Percentiles rank a stretch among this genome's conserved stretches.
Evolutionary conservation across 495 filamentous ascomycete species (phyloP).

Genomic region (Pyrenopolyporus hunteri): DNA sequence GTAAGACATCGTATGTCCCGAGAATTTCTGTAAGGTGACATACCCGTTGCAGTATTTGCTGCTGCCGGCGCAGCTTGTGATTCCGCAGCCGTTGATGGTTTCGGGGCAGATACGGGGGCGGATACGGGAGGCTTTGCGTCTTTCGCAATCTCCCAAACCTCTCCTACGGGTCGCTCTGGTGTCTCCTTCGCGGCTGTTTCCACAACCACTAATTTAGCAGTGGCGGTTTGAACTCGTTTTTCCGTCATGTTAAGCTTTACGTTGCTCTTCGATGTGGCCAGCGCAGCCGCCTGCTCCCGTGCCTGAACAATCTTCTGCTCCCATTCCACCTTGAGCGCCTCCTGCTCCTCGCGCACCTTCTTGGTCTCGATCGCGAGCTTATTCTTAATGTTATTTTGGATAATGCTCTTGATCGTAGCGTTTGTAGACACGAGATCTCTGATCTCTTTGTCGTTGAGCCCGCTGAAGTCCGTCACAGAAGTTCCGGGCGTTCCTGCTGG

Average conservation of each 20-base stretch:
- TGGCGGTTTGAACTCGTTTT: conserved; percentile 64
- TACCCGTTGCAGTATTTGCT: conserved; percentile 42
- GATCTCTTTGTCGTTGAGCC: conserved; percentile 65
- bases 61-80: conserved; percentile 40
- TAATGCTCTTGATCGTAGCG: conserved; percentile 66
- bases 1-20: conserved; percentile 1
- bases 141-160: conserved; percentile 85
- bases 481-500: conserved; percentile 42
- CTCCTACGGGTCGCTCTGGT: conserved; percentile 75
- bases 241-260: conserved; percentile 83
- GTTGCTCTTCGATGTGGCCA: conserved; percentile 67
- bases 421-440: conserved; percentile 69
- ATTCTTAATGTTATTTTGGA: conserved; percentile 69
- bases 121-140: conserved; percentile 66
- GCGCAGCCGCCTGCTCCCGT: conserved; percentile 58
- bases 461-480: conserved; percentile 45
- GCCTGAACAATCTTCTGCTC: conserved; percentile 58
- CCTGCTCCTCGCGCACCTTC: conserved; percentile 59
- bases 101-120: conserved; percentile 53
- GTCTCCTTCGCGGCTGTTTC: conserved; percentile 82
- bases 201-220: conserved; percentile 78
- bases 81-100: conserved; percentile 42
- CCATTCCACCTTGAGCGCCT: conserved; percentile 52
- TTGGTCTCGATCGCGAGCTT: conserved; percentile 64
- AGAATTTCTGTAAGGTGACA: conserved; percentile 9